Base-by-base conservation (phyloP, 2,329 filamentous ascomycete species). In the Colletotrichum echinochloae region DNA sequence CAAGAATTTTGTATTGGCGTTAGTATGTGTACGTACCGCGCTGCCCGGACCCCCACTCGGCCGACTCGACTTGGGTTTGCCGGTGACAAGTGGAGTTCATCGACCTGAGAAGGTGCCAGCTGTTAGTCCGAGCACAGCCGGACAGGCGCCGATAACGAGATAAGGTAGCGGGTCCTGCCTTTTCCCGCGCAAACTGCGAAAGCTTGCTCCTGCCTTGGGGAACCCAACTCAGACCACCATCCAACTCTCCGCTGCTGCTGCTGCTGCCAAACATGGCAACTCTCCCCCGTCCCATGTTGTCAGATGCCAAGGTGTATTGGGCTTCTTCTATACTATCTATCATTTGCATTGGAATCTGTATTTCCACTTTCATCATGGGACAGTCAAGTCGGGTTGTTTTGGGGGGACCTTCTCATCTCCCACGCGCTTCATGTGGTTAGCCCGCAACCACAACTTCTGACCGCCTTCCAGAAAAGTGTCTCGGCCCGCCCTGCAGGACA, bases 21-120 rank as follows among this genome's bases (percentile, higher is more conserved):
- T n/a, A n/a, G n/a, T n/a, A 33, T 5, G 5, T 33, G n/a, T 26
- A 60, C 44, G 30, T 60, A 26, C 16, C 30, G 44, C 37, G 12
- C 14, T 23, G 5, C 18, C 4, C 4, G 1, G 2, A n/a, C 20
- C 18, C n/a, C 59, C 16, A 37, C 30, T 39, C n/a, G 46, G 18
- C 57, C 57, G 33, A 20, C n/a, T 2, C 20, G 41, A 23, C 46
- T 44, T 44, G 16, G 35, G 18, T n/a, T 51, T 57, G 20, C 66
- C 66, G 44, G 14, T 61, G 61, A 60, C 54, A 68, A 65, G 66
- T 65, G 66, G 60, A 54, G 46, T 28, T 7, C 8, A 8, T 33
- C 3, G 11, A n/a, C 26, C 33, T 26, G n/a, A 16, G 6, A 11
- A 41, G 66, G 46, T 54, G 66, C 60, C 60, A 46, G 1, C 0